Evolutionary conservation across 768 basidiomycete genomes (phyloP).

Genomic region (Ramaria sp.): DNA sequence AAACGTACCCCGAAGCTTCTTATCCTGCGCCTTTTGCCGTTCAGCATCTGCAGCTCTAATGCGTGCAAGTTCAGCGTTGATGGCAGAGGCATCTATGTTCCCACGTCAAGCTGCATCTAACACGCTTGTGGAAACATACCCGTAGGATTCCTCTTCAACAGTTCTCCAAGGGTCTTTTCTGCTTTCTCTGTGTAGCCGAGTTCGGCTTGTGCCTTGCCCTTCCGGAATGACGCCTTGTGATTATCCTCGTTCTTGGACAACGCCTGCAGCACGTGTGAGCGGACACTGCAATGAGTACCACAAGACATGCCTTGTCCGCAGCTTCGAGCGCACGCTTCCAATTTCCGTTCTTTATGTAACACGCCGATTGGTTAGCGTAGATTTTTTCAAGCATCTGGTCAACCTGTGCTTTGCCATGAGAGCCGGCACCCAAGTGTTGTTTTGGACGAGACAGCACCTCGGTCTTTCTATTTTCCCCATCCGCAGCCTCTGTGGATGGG

Average conservation of each 20-base stretch:
- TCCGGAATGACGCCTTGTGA: constrained; percentile 71
- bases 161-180: constrained; percentile 49
- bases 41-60: constrained; percentile 55
- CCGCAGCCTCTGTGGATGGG: neutral
- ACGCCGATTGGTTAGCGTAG: constrained; percentile 78
- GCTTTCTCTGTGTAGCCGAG: constrained; percentile 70
- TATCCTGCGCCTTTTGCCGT: constrained; percentile 50
- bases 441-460: constrained; percentile 17
- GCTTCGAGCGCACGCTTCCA: constrained; percentile 73
- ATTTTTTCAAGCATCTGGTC: constrained; percentile 73
- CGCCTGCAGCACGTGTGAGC: constrained; percentile 33
- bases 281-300: neutral
- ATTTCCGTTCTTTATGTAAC: constrained; percentile 70
- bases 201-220: constrained; percentile 70
- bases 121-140: constrained; percentile 28
- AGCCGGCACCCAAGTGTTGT: neutral
- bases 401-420: constrained; percentile 30
- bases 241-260: constrained; percentile 66
- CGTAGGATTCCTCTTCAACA: constrained; percentile 50
- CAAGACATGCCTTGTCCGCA: constrained; percentile 55
- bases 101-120: neutral
- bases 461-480: constrained; percentile 42
- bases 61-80: constrained; percentile 55
- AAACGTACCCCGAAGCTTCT: constrained; percentile 61
- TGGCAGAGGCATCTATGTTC: constrained; percentile 41